These are phyloP conservation scores for Chlorella sorokiniana DNA, from an alignment of 139 green algal species.

Conservation along the genomic window DNA sequence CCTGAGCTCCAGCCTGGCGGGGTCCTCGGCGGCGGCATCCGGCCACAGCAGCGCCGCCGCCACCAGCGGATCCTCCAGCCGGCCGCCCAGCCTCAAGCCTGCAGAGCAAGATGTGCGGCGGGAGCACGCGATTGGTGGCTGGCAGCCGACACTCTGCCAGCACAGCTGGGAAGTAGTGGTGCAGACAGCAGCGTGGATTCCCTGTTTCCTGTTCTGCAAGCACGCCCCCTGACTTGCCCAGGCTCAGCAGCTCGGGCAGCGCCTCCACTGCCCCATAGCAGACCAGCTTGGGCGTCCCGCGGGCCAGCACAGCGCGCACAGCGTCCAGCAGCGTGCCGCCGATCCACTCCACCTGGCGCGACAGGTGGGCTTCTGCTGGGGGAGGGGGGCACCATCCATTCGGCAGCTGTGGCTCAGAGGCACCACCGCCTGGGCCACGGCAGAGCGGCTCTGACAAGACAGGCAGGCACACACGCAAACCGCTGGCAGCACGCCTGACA, in stretches of 20 bases:
- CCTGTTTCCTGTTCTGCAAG: too few relatives aligned
- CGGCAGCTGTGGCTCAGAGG: background rate
- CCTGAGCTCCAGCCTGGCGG: slow-evolving; percentile 8
- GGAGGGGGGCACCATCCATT: background rate
- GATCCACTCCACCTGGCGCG: background rate
- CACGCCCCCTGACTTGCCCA: background rate
- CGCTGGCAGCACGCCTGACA: background rate
- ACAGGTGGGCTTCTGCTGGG: background rate
- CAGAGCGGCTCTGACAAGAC: background rate
- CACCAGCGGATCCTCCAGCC: slow-evolving; percentile 11
- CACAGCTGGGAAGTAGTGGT: too few relatives aligned
- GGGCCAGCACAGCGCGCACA: background rate
- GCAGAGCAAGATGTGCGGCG: background rate
- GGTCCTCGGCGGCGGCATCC: background rate
- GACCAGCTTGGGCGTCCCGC: background rate
- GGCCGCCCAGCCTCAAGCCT: slow-evolving; percentile 16
- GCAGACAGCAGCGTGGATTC: too few relatives aligned
- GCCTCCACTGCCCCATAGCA: background rate
- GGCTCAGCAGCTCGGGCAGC: slow-evolving; percentile 3
- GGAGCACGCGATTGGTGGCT: background rate
- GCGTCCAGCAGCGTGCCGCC: slow-evolving; percentile 10
- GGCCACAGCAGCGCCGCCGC: slow-evolving; percentile 23
- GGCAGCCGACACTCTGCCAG: background rate
- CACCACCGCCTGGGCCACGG: too few relatives aligned
- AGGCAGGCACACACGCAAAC: background rate